Base-by-base conservation (phyloP, 164 flowering plant genomes). In the Dillenia turbinata region DNA sequence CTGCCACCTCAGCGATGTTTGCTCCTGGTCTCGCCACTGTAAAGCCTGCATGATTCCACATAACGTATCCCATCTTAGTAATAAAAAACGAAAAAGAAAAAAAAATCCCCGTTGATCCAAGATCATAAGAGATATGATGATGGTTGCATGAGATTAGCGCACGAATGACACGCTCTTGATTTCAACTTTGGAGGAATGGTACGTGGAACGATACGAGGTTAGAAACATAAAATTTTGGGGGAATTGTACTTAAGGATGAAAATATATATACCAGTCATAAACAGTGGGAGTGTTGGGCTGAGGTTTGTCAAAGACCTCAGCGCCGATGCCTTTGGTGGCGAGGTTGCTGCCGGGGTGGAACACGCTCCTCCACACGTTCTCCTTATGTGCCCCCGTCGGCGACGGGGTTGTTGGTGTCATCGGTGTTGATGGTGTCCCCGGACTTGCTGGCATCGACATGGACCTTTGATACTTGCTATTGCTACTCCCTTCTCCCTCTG, bases 301-400 rank as follows among this genome's bases (percentile, higher is more conserved):
- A 0, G 97, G 95, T 75, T 85, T 87, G 79, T 94, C 98, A 54
- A 85, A 94, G 57, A 78, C 52, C 19, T 82, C 64, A 47, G 75
- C 57, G 0, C 97, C 99, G 19, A 85, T 67, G 12, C 57, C 19
- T 71, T 58, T 86, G 65, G 90, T 88, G 57, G 95, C 91, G 2
- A 77, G 72, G 91, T 94, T 94, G 82, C 97, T 89, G 0, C 96
- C 97, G 0, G 96, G 99, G 74, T 94, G 45, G 79, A 94, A 93
- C 40, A 93, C 99, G 69, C 99, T 94, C 81, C 96, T 77, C 99
- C 99, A 89, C 9, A 89, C 96, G 81, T 91, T 89, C 9, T 89
- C 95, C 74, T 73, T 85, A n/a, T 70, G 70, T 14, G 80, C 78
- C 46, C n/a, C 44, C 50, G 82, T 63, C n/a, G 90, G 62, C 2